Percentiles rank a stretch among this genome's conserved stretches.
Evolutionary conservation across 2,329 filamentous ascomycete genomes (phyloP).

Genomic region (Xylariaceae sp.): DNA sequence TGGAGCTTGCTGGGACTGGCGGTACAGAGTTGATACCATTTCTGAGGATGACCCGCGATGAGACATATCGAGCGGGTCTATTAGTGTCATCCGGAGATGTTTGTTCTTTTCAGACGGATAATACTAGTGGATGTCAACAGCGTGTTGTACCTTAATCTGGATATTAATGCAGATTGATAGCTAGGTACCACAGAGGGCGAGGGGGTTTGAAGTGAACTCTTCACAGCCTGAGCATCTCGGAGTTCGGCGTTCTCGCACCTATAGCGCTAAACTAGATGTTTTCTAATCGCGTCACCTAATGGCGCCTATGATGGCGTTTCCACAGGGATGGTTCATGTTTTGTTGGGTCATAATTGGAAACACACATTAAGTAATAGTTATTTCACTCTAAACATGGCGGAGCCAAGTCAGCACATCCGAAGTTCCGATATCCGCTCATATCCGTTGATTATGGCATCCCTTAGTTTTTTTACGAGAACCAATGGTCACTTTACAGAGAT

Average conservation of each 20-base stretch:
- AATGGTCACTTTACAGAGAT: neutral
- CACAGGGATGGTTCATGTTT: too few species aligned
- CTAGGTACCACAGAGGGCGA: too few species aligned
- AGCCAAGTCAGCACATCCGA: constrained; percentile 18
- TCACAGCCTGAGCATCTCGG: too few species aligned
- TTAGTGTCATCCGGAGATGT: neutral
- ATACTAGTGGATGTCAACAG: neutral
- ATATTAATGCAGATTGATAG: too few species aligned
- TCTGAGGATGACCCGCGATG: constrained; percentile 84
- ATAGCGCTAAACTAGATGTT: too few species aligned
- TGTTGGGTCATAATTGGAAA: too few species aligned
- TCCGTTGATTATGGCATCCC: neutral
- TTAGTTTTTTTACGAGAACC: neutral
- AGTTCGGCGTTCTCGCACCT: too few species aligned
- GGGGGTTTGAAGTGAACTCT: too few species aligned
- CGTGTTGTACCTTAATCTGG: too few species aligned
- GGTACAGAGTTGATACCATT: constrained; percentile 89
- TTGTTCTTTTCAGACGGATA: neutral
- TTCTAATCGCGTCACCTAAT: too few species aligned
- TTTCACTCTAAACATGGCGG: neutral
- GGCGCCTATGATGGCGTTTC: too few species aligned
- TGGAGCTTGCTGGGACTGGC: constrained; percentile 78
- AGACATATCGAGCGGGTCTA: constrained; percentile 59
- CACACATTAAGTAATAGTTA: constrained; percentile 19
- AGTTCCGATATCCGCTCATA: constrained; percentile 31